Conservation (phyloP, 768 basidiomycete species). For the Mycena vitilis region DNA sequence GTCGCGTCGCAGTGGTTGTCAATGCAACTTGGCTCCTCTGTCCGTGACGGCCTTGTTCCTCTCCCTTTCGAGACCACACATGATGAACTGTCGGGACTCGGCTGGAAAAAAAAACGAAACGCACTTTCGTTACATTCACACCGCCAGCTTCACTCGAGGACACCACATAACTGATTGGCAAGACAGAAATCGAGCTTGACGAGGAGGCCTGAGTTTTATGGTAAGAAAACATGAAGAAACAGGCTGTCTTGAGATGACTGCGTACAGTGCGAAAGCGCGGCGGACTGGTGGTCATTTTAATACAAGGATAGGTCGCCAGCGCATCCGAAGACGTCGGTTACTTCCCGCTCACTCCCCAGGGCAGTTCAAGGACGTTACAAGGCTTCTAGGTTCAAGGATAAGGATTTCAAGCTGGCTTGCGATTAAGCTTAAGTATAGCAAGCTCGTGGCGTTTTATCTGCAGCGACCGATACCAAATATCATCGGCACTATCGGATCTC, state of each 20-base stretch:
- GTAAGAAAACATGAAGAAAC: background rate
- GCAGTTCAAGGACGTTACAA: background rate
- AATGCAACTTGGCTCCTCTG: too few species aligned
- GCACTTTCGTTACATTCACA: slow-evolving; percentile 2
- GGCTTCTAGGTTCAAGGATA: background rate
- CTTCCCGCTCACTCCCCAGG: background rate
- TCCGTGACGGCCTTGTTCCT: too few species aligned
- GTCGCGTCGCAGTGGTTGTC: too few species aligned
- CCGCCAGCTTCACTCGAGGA: background rate
- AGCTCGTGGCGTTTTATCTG: background rate
- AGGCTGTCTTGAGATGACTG: background rate
- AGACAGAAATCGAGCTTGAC: background rate
- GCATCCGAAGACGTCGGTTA: slow-evolving; percentile 8
- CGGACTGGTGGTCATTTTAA: slow-evolving; percentile 1
- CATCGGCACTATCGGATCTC: too few species aligned
- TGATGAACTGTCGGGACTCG: too few species aligned
- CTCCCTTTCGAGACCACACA: too few species aligned
- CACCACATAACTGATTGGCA: background rate
- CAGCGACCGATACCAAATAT: background rate
- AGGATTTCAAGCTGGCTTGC: too few species aligned
- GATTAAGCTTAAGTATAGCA: slow-evolving; percentile 18
- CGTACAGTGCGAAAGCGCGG: slow-evolving; percentile 17
- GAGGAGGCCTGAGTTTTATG: background rate
- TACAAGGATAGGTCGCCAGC: background rate
- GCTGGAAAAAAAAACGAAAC: too few species aligned